These are phyloP conservation scores for Sugiyamaella pinicola DNA, from an alignment of 1,139 yeast species.

Conservation along the genomic window DNA sequence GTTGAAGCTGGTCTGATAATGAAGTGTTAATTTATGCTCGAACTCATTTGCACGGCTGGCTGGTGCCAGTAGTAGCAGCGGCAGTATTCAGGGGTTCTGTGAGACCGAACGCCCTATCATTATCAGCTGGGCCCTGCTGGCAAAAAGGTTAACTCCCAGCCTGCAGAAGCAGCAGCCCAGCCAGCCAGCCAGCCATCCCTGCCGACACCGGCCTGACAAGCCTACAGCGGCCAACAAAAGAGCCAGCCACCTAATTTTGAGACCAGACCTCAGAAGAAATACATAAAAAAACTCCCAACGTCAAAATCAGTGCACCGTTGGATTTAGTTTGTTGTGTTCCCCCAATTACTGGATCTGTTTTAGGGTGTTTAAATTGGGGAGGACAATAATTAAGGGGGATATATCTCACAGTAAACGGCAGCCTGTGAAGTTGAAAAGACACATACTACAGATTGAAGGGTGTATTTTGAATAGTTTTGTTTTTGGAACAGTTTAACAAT, in stretches of 20 bases:
- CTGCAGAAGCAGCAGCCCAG: neutral
- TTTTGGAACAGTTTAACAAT: neutral
- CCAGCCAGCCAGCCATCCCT: neutral
- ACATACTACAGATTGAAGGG: neutral
- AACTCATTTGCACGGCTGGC: neutral
- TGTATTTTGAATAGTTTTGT: neutral
- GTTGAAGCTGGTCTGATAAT: no score
- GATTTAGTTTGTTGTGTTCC: neutral
- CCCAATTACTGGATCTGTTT: neutral
- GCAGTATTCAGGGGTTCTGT: conserved; percentile 1
- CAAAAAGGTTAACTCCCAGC: neutral
- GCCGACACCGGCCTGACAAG: neutral
- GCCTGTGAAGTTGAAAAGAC: conserved; percentile 1
- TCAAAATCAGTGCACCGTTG: neutral
- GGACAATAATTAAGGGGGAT: neutral
- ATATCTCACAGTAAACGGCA: neutral
- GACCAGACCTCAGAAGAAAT: no score
- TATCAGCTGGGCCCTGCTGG: no score
- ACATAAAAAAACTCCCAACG: conserved; percentile 4
- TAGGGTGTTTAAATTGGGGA: neutral
- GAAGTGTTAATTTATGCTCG: neutral
- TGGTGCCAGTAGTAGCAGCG: neutral
- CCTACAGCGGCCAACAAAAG: neutral
- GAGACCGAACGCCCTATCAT: conserved; percentile 12
- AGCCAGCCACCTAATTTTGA: neutral